A percentile compares a stretch with the other conserved stretches of the same genome.
phyloP scores from a whole-genome alignment of 1,139 yeast species.

The Hyphopichia pseudoburtonii region DNA sequence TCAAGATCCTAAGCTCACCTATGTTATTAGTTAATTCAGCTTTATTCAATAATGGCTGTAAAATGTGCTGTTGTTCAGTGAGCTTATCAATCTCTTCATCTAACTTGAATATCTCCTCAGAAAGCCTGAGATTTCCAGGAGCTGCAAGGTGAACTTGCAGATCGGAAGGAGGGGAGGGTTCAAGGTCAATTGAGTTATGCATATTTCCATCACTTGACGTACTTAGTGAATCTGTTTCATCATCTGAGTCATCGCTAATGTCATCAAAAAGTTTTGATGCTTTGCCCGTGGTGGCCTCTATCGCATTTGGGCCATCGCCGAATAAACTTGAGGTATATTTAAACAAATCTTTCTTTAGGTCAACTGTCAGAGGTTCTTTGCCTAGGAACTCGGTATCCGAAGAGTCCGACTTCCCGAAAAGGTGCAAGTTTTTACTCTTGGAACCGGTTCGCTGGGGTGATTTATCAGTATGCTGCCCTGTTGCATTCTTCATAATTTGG shows the following conservation, averaged over 20 bases:
- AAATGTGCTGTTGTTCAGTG: slow-evolving; percentile 59
- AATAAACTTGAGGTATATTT: slow-evolving; percentile 32
- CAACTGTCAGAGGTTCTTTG: slow-evolving; percentile 11
- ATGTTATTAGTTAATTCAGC: slow-evolving; percentile 81
- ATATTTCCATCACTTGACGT: slow-evolving; percentile 19
- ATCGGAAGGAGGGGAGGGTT: slow-evolving; percentile 10
- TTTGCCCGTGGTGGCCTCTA: slow-evolving; percentile 11
- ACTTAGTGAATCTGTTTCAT: slow-evolving; percentile 31
- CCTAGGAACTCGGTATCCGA: background rate
- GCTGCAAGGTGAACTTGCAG: slow-evolving; percentile 51
- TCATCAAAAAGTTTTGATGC: slow-evolving; percentile 38
- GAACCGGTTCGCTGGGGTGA: background rate
- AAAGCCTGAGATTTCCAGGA: slow-evolving; percentile 66
- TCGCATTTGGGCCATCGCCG: slow-evolving; percentile 17
- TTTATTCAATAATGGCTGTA: slow-evolving; percentile 67
- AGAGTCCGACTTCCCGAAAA: background rate
- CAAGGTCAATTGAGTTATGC: slow-evolving; percentile 12
- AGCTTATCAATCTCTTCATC: slow-evolving; percentile 60
- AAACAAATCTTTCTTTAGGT: slow-evolving; percentile 35
- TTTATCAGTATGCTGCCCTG: background rate
- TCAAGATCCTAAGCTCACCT: slow-evolving; percentile 64
- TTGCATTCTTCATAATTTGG: slow-evolving; percentile 50
- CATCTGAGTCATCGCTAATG: slow-evolving; percentile 31
- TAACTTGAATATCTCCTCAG: slow-evolving; percentile 63
- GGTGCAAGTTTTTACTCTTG: background rate